These are phyloP conservation scores for Trichoderma cornu-damae DNA, from an alignment of 2,329 filamentous ascomycete species.

Conservation along the genomic window DNA sequence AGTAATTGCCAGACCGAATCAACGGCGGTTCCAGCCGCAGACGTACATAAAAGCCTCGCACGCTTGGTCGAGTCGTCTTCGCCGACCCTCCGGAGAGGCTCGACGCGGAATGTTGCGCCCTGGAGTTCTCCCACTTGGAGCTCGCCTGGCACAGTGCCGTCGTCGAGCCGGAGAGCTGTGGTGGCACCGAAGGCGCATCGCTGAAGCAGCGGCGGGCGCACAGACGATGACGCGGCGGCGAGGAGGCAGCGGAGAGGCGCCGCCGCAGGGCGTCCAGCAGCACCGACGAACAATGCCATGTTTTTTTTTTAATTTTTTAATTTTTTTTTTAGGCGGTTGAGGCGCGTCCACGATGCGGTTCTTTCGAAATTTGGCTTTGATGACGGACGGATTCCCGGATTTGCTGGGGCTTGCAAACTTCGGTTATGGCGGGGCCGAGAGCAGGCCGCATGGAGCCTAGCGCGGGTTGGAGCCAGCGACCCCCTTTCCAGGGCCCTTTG, in stretches of 20 bases:
- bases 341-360: no score
- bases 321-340: no score
- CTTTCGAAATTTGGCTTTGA: no score
- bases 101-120: constrained; percentile 78
- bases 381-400: background rate
- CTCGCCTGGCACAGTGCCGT: constrained; percentile 39
- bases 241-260: background rate
- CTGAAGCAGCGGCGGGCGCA: background rate
- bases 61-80: constrained; percentile 84
- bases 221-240: background rate
- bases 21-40: background rate
- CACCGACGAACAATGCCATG: background rate
- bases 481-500: constrained; percentile 4
- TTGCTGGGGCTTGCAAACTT: background rate
- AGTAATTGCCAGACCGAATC: no score
- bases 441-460: background rate
- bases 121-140: constrained; percentile 82
- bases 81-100: constrained; percentile 78
- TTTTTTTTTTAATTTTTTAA: no score
- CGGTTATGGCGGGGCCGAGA: background rate
- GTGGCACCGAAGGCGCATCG: constrained; percentile 1
- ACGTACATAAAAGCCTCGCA: constrained; percentile 68
- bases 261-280: background rate
- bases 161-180: background rate
- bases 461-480: background rate